Base-by-base conservation (phyloP, 1,284 basidiomycete species). In the Naganishia sp. region DNA sequence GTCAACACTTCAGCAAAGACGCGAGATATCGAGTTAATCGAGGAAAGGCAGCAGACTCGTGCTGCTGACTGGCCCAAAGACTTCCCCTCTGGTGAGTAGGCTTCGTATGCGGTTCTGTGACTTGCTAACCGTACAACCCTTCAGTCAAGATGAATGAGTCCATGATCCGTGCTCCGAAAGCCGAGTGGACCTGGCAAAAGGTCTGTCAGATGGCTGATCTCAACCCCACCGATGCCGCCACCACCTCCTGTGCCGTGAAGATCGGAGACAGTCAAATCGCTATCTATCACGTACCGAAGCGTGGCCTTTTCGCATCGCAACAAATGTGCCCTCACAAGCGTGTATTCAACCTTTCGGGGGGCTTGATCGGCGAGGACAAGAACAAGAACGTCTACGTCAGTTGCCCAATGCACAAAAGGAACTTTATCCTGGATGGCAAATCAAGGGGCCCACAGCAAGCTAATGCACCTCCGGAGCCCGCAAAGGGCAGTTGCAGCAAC, bases 241-340 rank as follows among this genome's bases (percentile, higher is more conserved):
- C 83, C 1, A 84, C 82, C 4, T 81, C 79, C 11, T 84, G 81
- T 10, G 87, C 86, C 2, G 82, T 90, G 62, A 86, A 86, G 69
- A 88, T 88, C 71, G 87, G 87, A 0, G 87, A 89, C 71, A 85
- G 84, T 6, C 88, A 89, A 72, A 79, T 90, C 6, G 88, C 88
- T 2, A 82, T 90, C 58, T 87, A 84, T 76, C 82, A 85, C 71
- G 82, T 87, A 4, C 85, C 85, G 0, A 79, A 80, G 0, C 80
- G 82, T 52, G 86, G 86, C 0, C 84, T 85, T 71, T 88, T 84
- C 71, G 87, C 87, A 0, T 86, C 86, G 2, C 89, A 90, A 72
- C 88, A 90, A 76, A 81, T 81, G 85, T 85, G 74, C 74, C 85
- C 85, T 1, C 85, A 86, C 74, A 83, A 85, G 65, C 82, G 87